Conservation (phyloP, 768 basidiomycete genomes). For the Kwoniella botswanensis region DNA sequence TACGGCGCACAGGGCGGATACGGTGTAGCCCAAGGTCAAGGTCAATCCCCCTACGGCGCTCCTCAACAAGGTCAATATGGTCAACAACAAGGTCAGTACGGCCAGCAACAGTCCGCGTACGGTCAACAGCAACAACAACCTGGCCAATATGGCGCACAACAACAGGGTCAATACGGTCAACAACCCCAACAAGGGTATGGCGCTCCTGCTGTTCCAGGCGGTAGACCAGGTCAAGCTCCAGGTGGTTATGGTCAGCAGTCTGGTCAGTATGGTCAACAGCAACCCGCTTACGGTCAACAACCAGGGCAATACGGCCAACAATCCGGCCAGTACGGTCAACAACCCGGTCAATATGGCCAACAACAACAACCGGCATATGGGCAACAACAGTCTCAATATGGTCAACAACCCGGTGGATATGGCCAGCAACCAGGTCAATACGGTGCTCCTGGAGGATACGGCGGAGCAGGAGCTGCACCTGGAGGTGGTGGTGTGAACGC, state of each 20-base stretch:
- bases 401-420: constrained; percentile 4
- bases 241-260: constrained; percentile 14
- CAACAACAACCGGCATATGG: constrained; percentile 6
- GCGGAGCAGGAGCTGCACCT: constrained; percentile 15
- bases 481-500: constrained; percentile 33
- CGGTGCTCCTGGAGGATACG: background rate
- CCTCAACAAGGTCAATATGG: constrained; percentile 35
- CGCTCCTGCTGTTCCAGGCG: constrained; percentile 14
- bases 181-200: constrained; percentile 20
- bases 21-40: constrained; percentile 16
- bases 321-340: constrained; percentile 14
- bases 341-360: constrained; percentile 15
- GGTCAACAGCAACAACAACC: constrained; percentile 19
- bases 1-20: constrained; percentile 27
- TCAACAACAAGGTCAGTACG: constrained; percentile 30
- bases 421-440: constrained; percentile 20
- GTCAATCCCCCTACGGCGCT: constrained; percentile 15
- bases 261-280: constrained; percentile 42
- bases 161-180: constrained; percentile 32
- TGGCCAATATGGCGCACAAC: constrained; percentile 37
- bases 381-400: constrained; percentile 15
- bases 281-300: constrained; percentile 29
- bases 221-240: constrained; percentile 19
- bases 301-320: constrained; percentile 15
- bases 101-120: constrained; percentile 7